These are phyloP conservation scores for Cocos nucifera DNA, from an alignment of 176 grass and related monocot genomes.

Conservation along the genomic window DNA sequence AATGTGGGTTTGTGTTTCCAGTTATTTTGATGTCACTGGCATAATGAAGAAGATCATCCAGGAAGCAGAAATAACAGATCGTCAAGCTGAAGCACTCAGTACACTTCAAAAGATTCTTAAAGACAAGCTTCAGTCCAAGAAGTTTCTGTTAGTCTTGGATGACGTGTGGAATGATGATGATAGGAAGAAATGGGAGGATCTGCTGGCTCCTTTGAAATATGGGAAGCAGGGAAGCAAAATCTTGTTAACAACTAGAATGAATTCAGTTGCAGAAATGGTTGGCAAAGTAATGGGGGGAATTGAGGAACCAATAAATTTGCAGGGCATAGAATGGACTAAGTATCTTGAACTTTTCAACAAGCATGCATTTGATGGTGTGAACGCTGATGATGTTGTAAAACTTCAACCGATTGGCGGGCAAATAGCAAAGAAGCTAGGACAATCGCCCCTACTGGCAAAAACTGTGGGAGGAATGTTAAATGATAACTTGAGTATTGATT, in stretches of 20 bases:
- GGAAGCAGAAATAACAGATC: no score
- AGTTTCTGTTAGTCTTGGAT: slow-evolving; percentile 38
- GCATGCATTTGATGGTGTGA: slow-evolving; percentile 26
- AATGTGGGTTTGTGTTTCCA: slow-evolving; percentile 27
- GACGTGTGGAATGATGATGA: slow-evolving; percentile 29
- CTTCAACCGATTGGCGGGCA: slow-evolving; percentile 26
- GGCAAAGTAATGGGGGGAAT: no score
- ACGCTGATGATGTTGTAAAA: slow-evolving; percentile 12
- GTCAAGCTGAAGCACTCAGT: no score
- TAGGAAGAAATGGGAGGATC: slow-evolving; percentile 16
- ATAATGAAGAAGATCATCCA: neutral
- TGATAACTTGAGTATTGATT: slow-evolving; percentile 2
- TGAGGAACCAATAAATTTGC: no score
- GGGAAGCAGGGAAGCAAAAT: slow-evolving; percentile 24
- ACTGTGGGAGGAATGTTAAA: slow-evolving; percentile 39
- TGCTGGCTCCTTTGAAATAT: slow-evolving; percentile 23
- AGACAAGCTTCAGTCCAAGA: slow-evolving; percentile 16
- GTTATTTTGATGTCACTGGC: slow-evolving; percentile 10
- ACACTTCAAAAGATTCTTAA: slow-evolving; percentile 16
- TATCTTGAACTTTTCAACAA: slow-evolving; percentile 24
- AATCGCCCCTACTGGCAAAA: slow-evolving; percentile 39
- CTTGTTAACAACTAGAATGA: slow-evolving; percentile 26
- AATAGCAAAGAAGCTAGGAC: slow-evolving; percentile 25
- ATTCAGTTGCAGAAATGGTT: neutral
- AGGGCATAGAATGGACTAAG: neutral